phyloP scores from a whole-genome alignment of 768 basidiomycete species.

The Fomitopsis pulvina region DNA sequence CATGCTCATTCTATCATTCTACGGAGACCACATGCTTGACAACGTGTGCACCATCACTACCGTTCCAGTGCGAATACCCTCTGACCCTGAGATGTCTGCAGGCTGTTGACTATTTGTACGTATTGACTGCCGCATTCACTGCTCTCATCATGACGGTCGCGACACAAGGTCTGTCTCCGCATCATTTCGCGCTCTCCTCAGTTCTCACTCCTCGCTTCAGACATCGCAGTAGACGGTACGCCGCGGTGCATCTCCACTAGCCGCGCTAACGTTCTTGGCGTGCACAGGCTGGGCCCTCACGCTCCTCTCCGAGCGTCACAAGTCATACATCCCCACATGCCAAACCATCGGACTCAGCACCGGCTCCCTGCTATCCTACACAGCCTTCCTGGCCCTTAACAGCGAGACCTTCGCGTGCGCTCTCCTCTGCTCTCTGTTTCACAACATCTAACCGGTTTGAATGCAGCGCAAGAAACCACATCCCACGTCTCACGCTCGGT shows the following conservation, averaged over 20 bases:
- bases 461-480: conserved; percentile 63
- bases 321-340: conserved; percentile 99
- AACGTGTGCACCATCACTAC: conserved; percentile 42
- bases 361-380: conserved; percentile 94
- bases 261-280: neutral
- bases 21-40: conserved; percentile 70
- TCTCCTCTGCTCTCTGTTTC: neutral
- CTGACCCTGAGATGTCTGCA: conserved; percentile 26
- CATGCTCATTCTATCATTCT: conserved; percentile 72
- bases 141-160: conserved; percentile 91
- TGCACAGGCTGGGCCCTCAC: conserved; percentile 72
- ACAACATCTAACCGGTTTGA: conserved; percentile 4
- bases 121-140: conserved; percentile 81
- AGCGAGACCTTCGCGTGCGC: conserved; percentile 84
- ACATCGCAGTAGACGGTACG: conserved; percentile 95
- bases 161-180: conserved; percentile 69
- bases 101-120: conserved; percentile 75
- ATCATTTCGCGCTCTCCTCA: neutral
- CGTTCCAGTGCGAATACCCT: conserved; percentile 6
- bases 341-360: conserved; percentile 97
- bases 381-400: conserved; percentile 95
- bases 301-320: conserved; percentile 82
- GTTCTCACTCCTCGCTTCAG: conserved; percentile 34
- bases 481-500: conserved; percentile 63
- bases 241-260: neutral